Percentiles rank a stretch among this genome's conserved stretches.
Evolutionary conservation across 2,329 filamentous ascomycete genomes (phyloP).

Genomic region (Macrophomina pseudophaseolina): DNA sequence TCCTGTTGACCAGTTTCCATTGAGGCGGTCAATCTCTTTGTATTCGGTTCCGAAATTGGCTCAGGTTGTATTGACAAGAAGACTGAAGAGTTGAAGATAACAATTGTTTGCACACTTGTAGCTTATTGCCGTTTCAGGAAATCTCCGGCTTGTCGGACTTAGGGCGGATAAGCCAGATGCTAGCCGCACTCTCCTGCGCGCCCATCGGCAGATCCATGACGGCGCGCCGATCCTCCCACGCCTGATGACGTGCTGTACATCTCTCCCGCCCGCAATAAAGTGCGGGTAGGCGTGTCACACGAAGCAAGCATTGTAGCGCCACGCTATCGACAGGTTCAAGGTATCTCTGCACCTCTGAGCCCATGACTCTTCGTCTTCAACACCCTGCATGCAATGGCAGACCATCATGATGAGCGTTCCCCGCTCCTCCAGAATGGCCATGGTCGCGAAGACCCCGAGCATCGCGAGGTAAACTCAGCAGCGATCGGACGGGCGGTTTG

Average conservation of each 20-base stretch:
- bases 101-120: no score
- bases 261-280: neutral
- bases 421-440: slow-evolving; percentile 45
- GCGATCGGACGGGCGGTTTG: neutral
- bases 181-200: neutral
- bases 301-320: neutral
- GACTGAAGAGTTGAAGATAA: no score
- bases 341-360: neutral
- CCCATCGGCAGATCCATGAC: slow-evolving; percentile 19
- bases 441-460: slow-evolving; percentile 40
- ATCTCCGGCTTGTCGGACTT: neutral
- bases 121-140: neutral
- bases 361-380: neutral
- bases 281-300: neutral
- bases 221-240: neutral
- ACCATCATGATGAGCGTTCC: slow-evolving; percentile 41
- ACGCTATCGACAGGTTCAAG: neutral
- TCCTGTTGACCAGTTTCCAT: no score
- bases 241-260: slow-evolving; percentile 11
- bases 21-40: no score
- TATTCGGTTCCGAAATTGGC: no score
- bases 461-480: slow-evolving; percentile 33
- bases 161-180: neutral
- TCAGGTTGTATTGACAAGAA: no score
- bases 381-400: slow-evolving; percentile 9